Evolutionary conservation across 2,329 filamentous ascomycete genomes (phyloP), one percentile per base, ranked within the genome.

Genomic region (Colletotrichum sp.): DNA sequence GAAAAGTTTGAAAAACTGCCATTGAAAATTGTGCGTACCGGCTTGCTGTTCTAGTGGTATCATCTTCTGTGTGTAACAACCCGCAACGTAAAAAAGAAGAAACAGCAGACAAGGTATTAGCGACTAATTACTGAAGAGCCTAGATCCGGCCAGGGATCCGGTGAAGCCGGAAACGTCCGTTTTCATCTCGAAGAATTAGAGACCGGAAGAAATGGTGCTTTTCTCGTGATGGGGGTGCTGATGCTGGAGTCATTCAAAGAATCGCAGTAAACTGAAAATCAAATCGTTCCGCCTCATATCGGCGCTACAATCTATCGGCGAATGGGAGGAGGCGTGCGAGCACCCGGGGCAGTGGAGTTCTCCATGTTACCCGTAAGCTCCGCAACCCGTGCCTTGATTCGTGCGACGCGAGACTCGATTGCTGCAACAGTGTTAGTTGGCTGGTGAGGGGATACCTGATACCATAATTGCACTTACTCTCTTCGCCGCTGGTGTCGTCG

Each of bases 361-460:
- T 96, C 94, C 90, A 94, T 94, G 83, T 94, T 94, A 78, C 93
- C 93, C 3, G 97, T 99, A 78, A 99, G 86, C 83, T 98, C 95
- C 66, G 97, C 97, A 72, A 99, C 97, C 75, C 97, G 93, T 74
- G 97, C 97, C 86, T 98, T 98, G 89, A 99, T 99, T 76, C 97
- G 94, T 63, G 97, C 97, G 73, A 98, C 97, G 77, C 97, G 94
- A 63, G 95, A 96, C 84, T 99, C 97, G 80, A 98, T 98, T 43
- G 96, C 95, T 97, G 68, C 29, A 15, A 55, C 2, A 4, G 12
- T 7, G 33, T 24, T 47, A 54, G 18, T 51, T 51, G 43, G 43
- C 57, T 62, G 21, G 27, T 59, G 18, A 21, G 36, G 27, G 58
- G 11, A 18, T 12, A 13, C 6, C 55, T 7, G 6, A 2, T 33